phyloP scores from a whole-genome alignment of 768 basidiomycete species.

The Mycena sanguinolenta region DNA sequence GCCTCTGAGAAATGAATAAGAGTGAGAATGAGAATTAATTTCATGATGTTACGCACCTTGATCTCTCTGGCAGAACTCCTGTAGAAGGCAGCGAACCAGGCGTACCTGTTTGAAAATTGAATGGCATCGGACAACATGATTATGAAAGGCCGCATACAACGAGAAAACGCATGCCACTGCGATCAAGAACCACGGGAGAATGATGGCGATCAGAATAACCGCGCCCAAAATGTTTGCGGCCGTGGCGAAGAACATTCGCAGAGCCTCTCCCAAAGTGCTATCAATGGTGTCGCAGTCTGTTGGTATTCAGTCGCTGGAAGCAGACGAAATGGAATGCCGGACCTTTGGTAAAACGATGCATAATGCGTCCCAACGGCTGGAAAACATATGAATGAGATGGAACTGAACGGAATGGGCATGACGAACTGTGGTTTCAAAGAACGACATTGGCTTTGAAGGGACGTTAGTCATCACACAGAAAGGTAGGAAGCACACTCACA shows the following conservation, averaged over 20 bases:
- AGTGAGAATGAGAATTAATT: neutral
- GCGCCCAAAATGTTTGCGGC: conserved; percentile 78
- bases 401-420: neutral
- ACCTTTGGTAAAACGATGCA: conserved; percentile 92
- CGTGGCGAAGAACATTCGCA: conserved; percentile 81
- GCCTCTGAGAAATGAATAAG: conserved; percentile 54
- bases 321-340: conserved; percentile 10
- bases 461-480: neutral
- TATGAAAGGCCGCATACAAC: no score
- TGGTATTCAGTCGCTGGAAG: conserved; percentile 22
- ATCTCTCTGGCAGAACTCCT: conserved; percentile 90
- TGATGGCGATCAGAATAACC: conserved; percentile 63
- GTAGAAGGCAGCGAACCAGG: conserved; percentile 85
- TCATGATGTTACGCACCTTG: conserved; percentile 62
- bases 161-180: conserved; percentile 56
- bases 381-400: conserved; percentile 29
- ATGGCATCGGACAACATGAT: no score
- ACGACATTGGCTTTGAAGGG: conserved; percentile 75
- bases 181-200: conserved; percentile 89
- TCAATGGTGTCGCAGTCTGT: conserved; percentile 86
- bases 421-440: conserved; percentile 87
- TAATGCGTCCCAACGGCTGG: conserved; percentile 86
- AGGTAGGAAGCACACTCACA: neutral
- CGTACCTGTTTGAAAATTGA: conserved; percentile 71
- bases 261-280: conserved; percentile 78